Evolutionary conservation across 2,329 filamentous ascomycete genomes (phyloP), one percentile per base, ranked within the genome.

Genomic region (Orbilia oligospora): DNA sequence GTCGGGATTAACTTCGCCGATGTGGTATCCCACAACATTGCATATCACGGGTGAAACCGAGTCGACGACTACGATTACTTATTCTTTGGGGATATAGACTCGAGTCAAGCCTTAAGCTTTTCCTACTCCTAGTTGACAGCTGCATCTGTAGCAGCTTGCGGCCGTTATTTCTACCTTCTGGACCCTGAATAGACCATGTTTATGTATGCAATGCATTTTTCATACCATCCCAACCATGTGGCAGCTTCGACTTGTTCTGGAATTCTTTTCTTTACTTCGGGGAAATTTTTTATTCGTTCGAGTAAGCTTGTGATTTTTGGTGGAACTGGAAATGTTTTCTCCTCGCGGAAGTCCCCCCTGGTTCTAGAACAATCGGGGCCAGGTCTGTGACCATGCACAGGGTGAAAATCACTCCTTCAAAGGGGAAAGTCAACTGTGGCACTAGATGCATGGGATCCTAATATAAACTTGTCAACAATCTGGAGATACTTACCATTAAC

Each of bases 351-450:
- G 22, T 63, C 41, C 66, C 27, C 27, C 36, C 38, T 49, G 55
- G 68, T 78, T 78, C 75, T 78, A 78, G 75, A 78, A 78, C 75
- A 72, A 55, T 72, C 75, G 68, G 63, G 56, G 33, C 51, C 38
- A 65, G 67, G 63, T 27, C 75, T 41, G 18, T 49, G 46, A 24
- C 51, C 66, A 46, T 68, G 53, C 67, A 58, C 48, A 51, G 65
- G 51, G 30, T 14, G 56, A 58, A 69, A 49, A 71, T 71, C 58
- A 64, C 73, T 67, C 73, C 68, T 70, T 69, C 53, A 44, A 72
- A 55, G 64, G 14, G 27, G 51, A 46, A 63, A 41, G 14, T 44
- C 38, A 48, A 46, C 48, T 61, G 61, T 67, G 44, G 44, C 75
- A 71, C 58, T 48, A 69, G 58, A 71, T 44, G 61, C 68, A 78